Base-by-base conservation (phyloP, 2,329 filamentous ascomycete genomes). In the Penicillium hordei region DNA sequence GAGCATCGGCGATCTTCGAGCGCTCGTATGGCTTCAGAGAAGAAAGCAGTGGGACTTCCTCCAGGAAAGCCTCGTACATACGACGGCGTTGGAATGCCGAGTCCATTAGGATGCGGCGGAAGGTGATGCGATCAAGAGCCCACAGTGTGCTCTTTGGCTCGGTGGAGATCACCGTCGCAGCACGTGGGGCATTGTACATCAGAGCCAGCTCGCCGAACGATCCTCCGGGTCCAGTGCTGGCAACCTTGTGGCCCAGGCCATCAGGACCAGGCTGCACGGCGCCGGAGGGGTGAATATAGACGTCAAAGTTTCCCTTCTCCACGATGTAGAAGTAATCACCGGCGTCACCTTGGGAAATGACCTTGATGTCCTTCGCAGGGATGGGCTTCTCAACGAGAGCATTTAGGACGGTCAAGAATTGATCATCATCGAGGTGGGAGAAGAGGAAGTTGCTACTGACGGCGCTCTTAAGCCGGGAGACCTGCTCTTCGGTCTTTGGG, bases 281-380 rank as follows among this genome's bases (percentile, higher is more conserved):
- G 59, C 94, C 93, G 10, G 83, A 83, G 13, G 83, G 75, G 74
- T 97, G 93, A 76, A 97, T 93, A 71, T 94, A 91, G 57, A 97
- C 89, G 68, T 96, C 91, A 70, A 97, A 97, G 23, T 83, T 82
- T 40, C 94, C 94, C 63, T 88, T 89, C 75, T 99, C 94, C 19
- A 97, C 92, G 27, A 99, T 88, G 75, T 99, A 99, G 79, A 99
- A 99, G 80, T 90, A 97, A 76, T 99, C 94, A 43, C 94, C 94
- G 0, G 93, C 89, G 70, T 97, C 94, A 55, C 94, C 94, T 79
- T 99, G 94, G 49, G 88, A 89, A 65, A 99, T 97, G 58, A 99
- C 91, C 83, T 96, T 83, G 72, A 87, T 88, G 64, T 87, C 93
- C 78, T 94, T 95, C 62, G 91, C 91, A 1, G 94, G 94, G 68